These are phyloP conservation scores for Purpureocillium takamizusanense DNA, from an alignment of 2,329 filamentous ascomycete species.

Conservation along the genomic window DNA sequence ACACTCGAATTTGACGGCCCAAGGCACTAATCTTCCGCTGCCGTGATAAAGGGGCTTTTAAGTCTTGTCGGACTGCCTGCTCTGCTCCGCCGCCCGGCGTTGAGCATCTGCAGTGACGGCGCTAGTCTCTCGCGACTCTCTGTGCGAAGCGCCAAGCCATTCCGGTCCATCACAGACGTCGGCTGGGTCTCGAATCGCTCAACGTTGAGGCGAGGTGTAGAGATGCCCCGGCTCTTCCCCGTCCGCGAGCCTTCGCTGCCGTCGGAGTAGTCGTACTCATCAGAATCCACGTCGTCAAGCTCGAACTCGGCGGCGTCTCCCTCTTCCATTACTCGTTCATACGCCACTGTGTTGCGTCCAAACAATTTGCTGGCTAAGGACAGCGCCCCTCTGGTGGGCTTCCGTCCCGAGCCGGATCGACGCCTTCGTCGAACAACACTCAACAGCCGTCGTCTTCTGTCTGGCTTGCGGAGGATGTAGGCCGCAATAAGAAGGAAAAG, in stretches of 20 bases:
- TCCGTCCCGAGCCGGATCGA: conserved; percentile 17
- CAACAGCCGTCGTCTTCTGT: conserved; percentile 45
- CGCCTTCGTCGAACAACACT: conserved; percentile 18
- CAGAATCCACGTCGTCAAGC: conserved; percentile 56
- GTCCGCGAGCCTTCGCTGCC: conserved; percentile 45
- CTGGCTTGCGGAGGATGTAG: conserved; percentile 72
- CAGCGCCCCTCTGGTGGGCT: conserved; percentile 39
- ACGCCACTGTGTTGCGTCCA: conserved; percentile 45
- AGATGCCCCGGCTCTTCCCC: conserved; percentile 56
- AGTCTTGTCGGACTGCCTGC: conserved; percentile 47
- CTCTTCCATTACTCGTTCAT: conserved; percentile 81
- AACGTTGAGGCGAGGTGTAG: conserved; percentile 53
- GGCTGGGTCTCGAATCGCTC: conserved; percentile 40
- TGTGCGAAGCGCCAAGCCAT: conserved; percentile 69
- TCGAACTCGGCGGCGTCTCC: conserved; percentile 71
- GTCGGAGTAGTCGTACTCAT: conserved; percentile 56
- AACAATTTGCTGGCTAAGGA: conserved; percentile 58
- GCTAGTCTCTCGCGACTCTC: conserved; percentile 77
- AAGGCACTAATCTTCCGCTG: conserved; percentile 29
- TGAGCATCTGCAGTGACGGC: conserved; percentile 43
- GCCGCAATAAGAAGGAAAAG: conserved; percentile 59
- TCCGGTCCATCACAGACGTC: conserved; percentile 48
- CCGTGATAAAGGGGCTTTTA: conserved; percentile 48
- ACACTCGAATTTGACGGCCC: too few species aligned
- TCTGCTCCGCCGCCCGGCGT: conserved; percentile 47